Percentiles rank a stretch among this genome's conserved stretches.
phyloP scores from a whole-genome alignment of 1,284 basidiomycete species.

The Ustilago xerochloae region DNA sequence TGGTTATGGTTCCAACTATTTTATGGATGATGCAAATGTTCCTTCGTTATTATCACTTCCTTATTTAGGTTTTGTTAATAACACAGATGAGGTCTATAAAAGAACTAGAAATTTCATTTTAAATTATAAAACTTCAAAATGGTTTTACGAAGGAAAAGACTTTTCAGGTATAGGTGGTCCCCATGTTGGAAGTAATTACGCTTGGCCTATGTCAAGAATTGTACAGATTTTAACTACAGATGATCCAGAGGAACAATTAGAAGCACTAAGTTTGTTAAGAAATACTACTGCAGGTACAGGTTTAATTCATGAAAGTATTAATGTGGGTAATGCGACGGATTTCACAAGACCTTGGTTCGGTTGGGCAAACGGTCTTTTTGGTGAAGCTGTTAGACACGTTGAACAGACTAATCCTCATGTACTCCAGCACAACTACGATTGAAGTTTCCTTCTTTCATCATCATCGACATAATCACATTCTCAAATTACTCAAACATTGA shows the following conservation, averaged over 20 bases:
- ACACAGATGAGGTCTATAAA: constrained; percentile 41
- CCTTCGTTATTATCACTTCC: constrained; percentile 59
- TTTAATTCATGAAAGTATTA: constrained; percentile 58
- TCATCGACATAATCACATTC: too few relatives aligned
- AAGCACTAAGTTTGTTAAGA: constrained; percentile 41
- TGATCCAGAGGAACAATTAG: constrained; percentile 44
- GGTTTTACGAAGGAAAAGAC: constrained; percentile 44
- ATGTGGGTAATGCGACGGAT: constrained; percentile 51
- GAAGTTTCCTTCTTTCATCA: too few relatives aligned
- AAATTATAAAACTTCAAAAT: constrained; percentile 46
- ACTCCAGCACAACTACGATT: constrained; percentile 19
- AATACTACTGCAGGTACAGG: constrained; percentile 58
- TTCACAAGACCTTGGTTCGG: constrained; percentile 56
- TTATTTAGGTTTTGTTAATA: constrained; percentile 48
- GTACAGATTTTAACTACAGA: constrained; percentile 56
- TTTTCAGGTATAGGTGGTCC: constrained; percentile 57
- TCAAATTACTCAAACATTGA: too few relatives aligned
- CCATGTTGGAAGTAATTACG: constrained; percentile 51
- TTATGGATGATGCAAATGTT: constrained; percentile 62
- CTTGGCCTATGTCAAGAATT: constrained; percentile 59
- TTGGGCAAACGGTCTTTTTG: constrained; percentile 60
- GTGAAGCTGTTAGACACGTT: constrained; percentile 47
- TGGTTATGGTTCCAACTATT: constrained; percentile 51
- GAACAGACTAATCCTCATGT: constrained; percentile 44
- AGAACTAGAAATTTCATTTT: constrained; percentile 51